Conservation (phyloP, 371 early-diverging fungal species). For the Homolaphlyctis polyrhiza region DNA sequence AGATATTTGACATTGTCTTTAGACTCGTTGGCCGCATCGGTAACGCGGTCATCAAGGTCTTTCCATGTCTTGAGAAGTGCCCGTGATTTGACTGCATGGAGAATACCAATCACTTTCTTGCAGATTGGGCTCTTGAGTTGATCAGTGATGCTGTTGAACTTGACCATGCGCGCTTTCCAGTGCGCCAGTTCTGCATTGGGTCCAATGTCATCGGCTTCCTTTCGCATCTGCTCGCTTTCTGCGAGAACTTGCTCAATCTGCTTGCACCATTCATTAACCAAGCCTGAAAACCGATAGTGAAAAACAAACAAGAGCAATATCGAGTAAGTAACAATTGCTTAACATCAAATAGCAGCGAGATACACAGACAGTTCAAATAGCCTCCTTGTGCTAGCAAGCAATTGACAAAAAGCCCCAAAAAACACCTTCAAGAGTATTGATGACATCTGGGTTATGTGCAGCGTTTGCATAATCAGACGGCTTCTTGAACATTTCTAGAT, state of each 20-base stretch:
- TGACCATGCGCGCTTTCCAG: conserved; percentile 63
- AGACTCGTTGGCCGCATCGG: conserved; percentile 62
- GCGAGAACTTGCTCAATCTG: conserved; percentile 61
- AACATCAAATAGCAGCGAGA: neutral
- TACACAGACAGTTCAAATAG: neutral
- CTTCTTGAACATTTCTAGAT: conserved; percentile 45
- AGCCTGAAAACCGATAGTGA: conserved; percentile 12
- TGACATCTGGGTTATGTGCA: conserved; percentile 49
- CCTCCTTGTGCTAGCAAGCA: neutral
- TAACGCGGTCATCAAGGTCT: conserved; percentile 55
- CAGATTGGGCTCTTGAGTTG: conserved; percentile 52
- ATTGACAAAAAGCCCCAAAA: neutral
- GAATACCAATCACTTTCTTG: conserved; percentile 55
- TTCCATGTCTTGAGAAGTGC: conserved; percentile 53
- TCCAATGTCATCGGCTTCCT: conserved; percentile 62
- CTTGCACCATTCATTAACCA: conserved; percentile 59
- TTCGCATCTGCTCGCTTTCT: conserved; percentile 60
- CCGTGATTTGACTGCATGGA: conserved; percentile 49
- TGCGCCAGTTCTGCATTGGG: conserved; percentile 60
- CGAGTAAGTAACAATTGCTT: neutral
- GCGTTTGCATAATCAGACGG: conserved; percentile 50
- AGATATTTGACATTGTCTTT: conserved; percentile 64
- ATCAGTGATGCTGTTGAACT: conserved; percentile 60
- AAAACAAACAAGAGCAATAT: neutral
- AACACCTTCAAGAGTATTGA: conserved; percentile 47